Base-by-base conservation (phyloP, 768 basidiomycete species). In the Tricholoma matsutake region DNA sequence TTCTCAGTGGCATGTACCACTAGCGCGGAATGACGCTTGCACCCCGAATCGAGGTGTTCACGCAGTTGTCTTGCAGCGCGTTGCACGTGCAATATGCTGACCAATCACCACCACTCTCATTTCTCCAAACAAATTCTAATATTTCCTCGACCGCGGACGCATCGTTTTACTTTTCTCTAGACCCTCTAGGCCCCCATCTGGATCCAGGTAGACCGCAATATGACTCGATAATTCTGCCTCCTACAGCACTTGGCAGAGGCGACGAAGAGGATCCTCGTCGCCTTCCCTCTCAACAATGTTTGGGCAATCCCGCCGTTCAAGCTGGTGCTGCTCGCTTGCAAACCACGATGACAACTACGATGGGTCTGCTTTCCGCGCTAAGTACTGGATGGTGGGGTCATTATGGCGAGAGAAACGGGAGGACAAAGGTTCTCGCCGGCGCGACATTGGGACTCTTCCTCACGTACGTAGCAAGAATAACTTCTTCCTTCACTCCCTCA, bases 331-430 rank as follows among this genome's bases (percentile, higher is more conserved):
- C 89, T 6, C 81, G 82, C 35, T 75, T 93, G 10, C 91, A 93
- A 66, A 86, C 85, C 1, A 78, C 85, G 59, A 88, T 94, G 83
- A 91, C 86, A 0, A 86, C 88, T 11, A 86, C 80, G 2, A 88
- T 89, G 84, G 95, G 95, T 6, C 65, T 86, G 4, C 81, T 97
- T 13, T 89, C 89, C 18, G 93, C 92, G 0, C 72, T 96, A 29
- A 95, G 92, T 5, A 92, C 93, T 0, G 91, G 88, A 2, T 94
- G 88, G 85, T 97, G 95, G 95, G 92, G 92, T 29, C 84, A 84
- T 59, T 89, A 88, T 57, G 86, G 91, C 29, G 92, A 96, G 69
- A 79, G 85, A 20, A 74, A 88, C 64, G 95, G 95, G 13, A 80
- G 95, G 51, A 93, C 88, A 2, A 83, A 79, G 56, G 87, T 96